A percentile compares a stretch with the other conserved stretches of the same genome.
Conservation (phyloP, 2,329 filamentous ascomycete species). For the Allantophomopsis lycopodina region DNA sequence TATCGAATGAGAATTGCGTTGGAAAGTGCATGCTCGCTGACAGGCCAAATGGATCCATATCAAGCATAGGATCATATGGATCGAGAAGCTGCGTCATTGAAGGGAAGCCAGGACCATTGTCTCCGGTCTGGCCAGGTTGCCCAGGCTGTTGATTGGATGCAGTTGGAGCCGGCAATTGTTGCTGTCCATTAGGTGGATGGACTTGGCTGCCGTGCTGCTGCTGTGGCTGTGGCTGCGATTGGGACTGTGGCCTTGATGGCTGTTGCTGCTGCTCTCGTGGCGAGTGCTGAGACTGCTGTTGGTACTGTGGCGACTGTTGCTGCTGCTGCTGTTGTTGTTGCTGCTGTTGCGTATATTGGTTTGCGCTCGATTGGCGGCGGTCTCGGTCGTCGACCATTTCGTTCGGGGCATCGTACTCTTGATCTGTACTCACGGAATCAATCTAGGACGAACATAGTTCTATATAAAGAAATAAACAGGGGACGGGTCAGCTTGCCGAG, state of each 20-base stretch:
- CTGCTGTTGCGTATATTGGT: conserved; percentile 48
- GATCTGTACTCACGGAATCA: conserved; percentile 62
- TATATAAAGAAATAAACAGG: conserved; percentile 30
- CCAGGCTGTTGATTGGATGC: conserved; percentile 13
- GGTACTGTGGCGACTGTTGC: conserved; percentile 5
- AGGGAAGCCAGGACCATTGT: conserved; percentile 22
- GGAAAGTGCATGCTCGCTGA: conserved; percentile 94
- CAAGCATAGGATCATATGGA: conserved; percentile 73
- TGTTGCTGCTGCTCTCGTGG: conserved; percentile 4
- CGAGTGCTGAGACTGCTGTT: too few species aligned
- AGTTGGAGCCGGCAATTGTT: conserved; percentile 1
- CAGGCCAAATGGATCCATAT: conserved; percentile 86
- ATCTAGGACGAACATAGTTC: conserved; percentile 54
- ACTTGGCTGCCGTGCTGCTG: not conserved
- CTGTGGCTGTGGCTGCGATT: conserved; percentile 11
- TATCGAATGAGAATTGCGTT: conserved; percentile 63
- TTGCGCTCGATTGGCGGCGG: conserved; percentile 53
- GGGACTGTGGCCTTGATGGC: conserved; percentile 17
- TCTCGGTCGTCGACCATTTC: conserved; percentile 80
- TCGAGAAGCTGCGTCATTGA: conserved; percentile 37
- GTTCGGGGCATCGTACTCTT: conserved; percentile 87
- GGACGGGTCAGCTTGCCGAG: conserved; percentile 66
- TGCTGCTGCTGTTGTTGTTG: conserved; percentile 27
- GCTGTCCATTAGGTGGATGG: not conserved
- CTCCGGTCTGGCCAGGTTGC: conserved; percentile 23